These are phyloP conservation scores for Aspergillus cavernicola DNA, from an alignment of 495 filamentous ascomycete genomes.

Conservation along the genomic window DNA sequence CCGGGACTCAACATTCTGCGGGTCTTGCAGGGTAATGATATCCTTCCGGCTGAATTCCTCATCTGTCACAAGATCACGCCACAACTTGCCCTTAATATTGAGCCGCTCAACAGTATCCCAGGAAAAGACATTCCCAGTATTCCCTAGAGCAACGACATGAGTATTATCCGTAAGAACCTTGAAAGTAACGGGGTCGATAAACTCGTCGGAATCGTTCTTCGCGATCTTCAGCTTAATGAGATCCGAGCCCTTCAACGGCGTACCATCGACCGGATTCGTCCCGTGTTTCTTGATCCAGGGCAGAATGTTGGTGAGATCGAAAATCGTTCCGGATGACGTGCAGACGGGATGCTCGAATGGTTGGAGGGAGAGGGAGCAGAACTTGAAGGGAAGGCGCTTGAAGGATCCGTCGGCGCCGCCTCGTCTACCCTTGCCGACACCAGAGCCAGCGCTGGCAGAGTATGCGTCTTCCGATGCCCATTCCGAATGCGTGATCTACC, in stretches of 20 bases:
- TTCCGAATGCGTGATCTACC: constrained; percentile 86
- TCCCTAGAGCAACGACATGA: constrained; percentile 85
- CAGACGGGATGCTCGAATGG: constrained; percentile 86
- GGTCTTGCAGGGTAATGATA: constrained; percentile 95
- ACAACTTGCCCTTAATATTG: constrained; percentile 97
- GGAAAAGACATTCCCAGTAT: constrained; percentile 90
- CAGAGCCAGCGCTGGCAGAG: constrained; percentile 70
- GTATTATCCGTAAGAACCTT: constrained; percentile 98
- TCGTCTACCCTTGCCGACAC: constrained; percentile 46
- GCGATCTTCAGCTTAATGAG: constrained; percentile 88
- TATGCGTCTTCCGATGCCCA: constrained; percentile 90
- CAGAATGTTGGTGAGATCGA: constrained; percentile 81
- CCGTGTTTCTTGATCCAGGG: constrained; percentile 91
- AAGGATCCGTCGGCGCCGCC: constrained; percentile 62
- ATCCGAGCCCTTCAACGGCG: constrained; percentile 71
- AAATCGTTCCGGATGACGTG: constrained; percentile 72
- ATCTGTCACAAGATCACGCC: constrained; percentile 87
- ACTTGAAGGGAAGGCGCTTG: constrained; percentile 93
- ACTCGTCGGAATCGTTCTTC: constrained; percentile 90
- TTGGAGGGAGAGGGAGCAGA: constrained; percentile 92
- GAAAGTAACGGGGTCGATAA: constrained; percentile 93
- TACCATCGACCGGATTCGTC: constrained; percentile 84
- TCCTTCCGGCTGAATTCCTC: constrained; percentile 84
- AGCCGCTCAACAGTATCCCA: constrained; percentile 93
- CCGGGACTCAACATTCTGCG: constrained; percentile 79